Conservation (phyloP, 1,284 basidiomycete species). For the Trichosporon asahii region DNA sequence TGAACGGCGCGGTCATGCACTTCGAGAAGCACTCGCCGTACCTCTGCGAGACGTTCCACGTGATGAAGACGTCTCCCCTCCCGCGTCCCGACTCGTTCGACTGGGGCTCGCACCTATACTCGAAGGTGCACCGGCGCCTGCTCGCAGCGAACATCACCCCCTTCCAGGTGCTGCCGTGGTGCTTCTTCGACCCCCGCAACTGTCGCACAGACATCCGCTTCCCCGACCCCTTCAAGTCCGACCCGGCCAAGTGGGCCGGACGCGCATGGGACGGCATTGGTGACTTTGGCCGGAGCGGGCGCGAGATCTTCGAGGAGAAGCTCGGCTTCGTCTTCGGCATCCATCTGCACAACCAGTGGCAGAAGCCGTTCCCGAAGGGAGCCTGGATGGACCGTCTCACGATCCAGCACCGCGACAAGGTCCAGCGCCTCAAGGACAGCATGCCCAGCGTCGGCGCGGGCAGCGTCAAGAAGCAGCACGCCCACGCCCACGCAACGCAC, state of each 20-base stretch:
- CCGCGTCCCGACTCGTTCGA: slow-evolving; percentile 77
- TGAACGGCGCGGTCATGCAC: slow-evolving; percentile 91
- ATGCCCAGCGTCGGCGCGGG: no score
- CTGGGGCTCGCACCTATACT: slow-evolving; percentile 86
- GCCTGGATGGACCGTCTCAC: slow-evolving; percentile 80
- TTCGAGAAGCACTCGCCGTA: slow-evolving; percentile 84
- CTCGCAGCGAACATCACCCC: slow-evolving; percentile 68
- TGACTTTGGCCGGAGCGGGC: slow-evolving; percentile 44
- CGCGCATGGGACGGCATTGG: slow-evolving; percentile 65
- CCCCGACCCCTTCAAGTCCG: slow-evolving; percentile 76
- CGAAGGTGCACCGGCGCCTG: slow-evolving; percentile 79
- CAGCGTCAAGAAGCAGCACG: background rate
- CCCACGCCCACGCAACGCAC: background rate
- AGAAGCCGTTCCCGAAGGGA: slow-evolving; percentile 67
- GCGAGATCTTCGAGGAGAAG: slow-evolving; percentile 58
- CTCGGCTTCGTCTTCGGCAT: slow-evolving; percentile 75
- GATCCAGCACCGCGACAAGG: slow-evolving; percentile 58
- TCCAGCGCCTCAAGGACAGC: slow-evolving; percentile 20
- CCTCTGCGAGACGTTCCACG: slow-evolving; percentile 88
- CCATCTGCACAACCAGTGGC: slow-evolving; percentile 92
- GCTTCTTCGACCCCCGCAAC: slow-evolving; percentile 82
- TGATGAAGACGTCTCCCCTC: slow-evolving; percentile 70
- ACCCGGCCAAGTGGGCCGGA: slow-evolving; percentile 60
- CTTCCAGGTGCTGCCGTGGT: slow-evolving; percentile 87
- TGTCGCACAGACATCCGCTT: slow-evolving; percentile 86